Conservation (phyloP, 331 rosid genomes). For the Quercus tomentella region DNA sequence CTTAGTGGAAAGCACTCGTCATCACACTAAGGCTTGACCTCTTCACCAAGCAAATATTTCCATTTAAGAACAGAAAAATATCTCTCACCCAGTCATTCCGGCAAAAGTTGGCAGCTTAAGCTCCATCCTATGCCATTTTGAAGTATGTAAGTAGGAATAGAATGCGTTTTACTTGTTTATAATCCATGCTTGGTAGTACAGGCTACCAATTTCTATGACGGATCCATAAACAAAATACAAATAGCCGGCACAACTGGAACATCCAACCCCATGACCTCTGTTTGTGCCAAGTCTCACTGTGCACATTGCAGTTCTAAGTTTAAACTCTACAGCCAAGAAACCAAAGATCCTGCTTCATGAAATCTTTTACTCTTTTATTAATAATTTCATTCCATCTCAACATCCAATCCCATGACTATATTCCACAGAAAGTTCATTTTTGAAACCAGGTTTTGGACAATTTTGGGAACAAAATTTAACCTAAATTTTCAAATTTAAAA, state of each 20-base stretch:
- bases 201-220: not conserved
- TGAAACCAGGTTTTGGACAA: not conserved
- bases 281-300: not conserved
- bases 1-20: no score
- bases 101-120: not conserved
- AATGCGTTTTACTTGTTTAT: not conserved
- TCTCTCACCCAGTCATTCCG: not conserved
- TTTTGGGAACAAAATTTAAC: not conserved
- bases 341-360: not conserved
- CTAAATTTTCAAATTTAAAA: no score
- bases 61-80: no score
- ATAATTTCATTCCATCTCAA: not conserved
- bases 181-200: not conserved
- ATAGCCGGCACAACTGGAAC: not conserved
- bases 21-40: no score
- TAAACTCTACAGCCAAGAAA: not conserved
- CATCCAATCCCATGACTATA: no score
- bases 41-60: no score
- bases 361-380: not conserved
- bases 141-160: not conserved
- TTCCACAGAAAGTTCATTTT: not conserved
- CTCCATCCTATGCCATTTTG: not conserved
- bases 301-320: not conserved
- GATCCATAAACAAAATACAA: not conserved
- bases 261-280: not conserved